Evolutionary conservation across 345 rosid species (phyloP), one percentile per base, ranked within the genome.

Genomic region (Citrus cavaleriei): DNA sequence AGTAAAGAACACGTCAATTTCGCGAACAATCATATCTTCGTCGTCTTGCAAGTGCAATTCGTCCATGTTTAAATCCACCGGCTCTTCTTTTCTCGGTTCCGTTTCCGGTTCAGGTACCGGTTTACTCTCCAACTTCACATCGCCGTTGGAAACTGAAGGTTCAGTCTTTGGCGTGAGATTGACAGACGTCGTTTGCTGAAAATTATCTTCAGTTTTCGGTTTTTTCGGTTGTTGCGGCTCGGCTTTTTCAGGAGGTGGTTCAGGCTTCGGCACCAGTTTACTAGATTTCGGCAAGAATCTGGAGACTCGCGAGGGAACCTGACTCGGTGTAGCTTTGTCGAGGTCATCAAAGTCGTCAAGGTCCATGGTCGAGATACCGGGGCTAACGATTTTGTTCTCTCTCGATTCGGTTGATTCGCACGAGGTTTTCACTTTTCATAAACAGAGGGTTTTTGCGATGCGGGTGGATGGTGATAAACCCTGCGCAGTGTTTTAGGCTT

Each of bases 11-110:
- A 95, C 98, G 30, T 95, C 97, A 34, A 95, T 91, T 84, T 92
- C 97, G 6, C 97, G 94, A 85, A 93, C 94, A 84, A 93, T 87
- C 84, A 82, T 86, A 72, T 92, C 95, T 83, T 89, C 90, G 30
- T 89, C 94, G 28, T 76, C 85, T 66, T 73, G 83, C 30, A 18
- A 60, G 30, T 86, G 83, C 68, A 82, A 84, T 22, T 86, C 86
- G 38, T 81, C 80, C 51, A 8, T 67, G 72, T 7, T 75, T 51
- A 80, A 73, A 21, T 77, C 86, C 86, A 81, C 77, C 32, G 83
- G 46, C 51, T 81, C 89, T 34, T 83, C 82, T 18, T 42, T 78
- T 34, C 63, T 63, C 59, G 80, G 74, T 37, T 65, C 82, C 67
- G 62, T 79, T 64, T 70, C 85, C 30, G 82, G 79, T 57, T 63